Base-by-base conservation (phyloP, 371 early-diverging fungal genomes). In the Mucor saturninus region DNA sequence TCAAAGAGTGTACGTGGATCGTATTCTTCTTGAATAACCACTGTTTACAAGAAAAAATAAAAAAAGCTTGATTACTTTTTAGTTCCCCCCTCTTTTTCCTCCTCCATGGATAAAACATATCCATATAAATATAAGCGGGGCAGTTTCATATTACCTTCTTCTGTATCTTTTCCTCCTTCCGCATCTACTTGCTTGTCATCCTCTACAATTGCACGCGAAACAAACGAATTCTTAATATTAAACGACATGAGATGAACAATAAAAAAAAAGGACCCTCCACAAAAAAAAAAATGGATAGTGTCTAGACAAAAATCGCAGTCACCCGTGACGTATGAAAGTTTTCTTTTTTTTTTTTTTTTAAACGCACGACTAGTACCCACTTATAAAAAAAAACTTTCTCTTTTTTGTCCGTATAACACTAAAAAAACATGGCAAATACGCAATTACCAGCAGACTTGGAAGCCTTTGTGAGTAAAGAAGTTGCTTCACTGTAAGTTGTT, bases 1-100 rank as follows among this genome's bases (percentile, higher is more conserved):
- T 93, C 93, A 65, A 85, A 93, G 11, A 93, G 81, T 14, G 93
- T 89, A 8, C 93, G 85, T 30, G 93, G 91, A 68, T 93, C 93
- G 65, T 92, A 91, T 1, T 74, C 73, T n/a, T 74, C 62, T 56
- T 52, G 60, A 54, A 54, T 38, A 13, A 68, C 65, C 3, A 49
- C 54, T 62, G 28, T 9, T 30, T 37, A 72, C 62, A 49, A 7
- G 49, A 9, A 49, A 9, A 26, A 46, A 46, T 26, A 5, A 49
- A 8, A 8, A 21, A 26, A 11, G 54, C 67, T 58, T 59, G 57
- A 37, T 6, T 49, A 35, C 7, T 14, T 14, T 7, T 56, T 30
- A 13, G 5, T 40, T 10, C 14, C 26, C 10, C 26, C n/a, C 28
- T 48, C 4, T 51, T 9, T 15, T 11, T 48, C 15, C 15, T 21